A percentile compares a stretch with the other conserved stretches of the same genome.
These are phyloP conservation scores for Annona squamosa DNA, from an alignment of 164 flowering plant species.

Conservation along the genomic window DNA sequence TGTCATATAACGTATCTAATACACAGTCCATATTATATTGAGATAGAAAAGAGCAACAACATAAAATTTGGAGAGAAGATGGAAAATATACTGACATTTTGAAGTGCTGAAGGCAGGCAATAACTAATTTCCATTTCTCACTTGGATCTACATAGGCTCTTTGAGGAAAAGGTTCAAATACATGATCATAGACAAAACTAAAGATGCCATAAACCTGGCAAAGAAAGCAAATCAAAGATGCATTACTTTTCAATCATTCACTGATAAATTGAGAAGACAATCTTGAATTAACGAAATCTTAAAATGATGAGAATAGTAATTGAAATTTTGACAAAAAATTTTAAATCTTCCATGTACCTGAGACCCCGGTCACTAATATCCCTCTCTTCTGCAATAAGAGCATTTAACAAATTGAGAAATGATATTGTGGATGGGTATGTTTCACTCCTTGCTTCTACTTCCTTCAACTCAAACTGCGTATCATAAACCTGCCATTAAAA, in stretches of 20 bases:
- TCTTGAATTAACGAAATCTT: neutral
- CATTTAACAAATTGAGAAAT: slow-evolving; percentile 82
- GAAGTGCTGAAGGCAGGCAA: slow-evolving; percentile 91
- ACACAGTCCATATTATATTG: neutral
- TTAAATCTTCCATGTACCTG: slow-evolving; percentile 40
- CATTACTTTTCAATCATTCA: neutral
- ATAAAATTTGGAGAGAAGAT: neutral
- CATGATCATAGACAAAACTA: slow-evolving; percentile 87
- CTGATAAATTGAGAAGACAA: slow-evolving; percentile 5
- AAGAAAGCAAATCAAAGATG: slow-evolving; percentile 4
- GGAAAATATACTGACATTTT: slow-evolving; percentile 52
- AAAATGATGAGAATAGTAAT: neutral
- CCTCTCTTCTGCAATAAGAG: slow-evolving; percentile 75
- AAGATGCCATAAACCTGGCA: slow-evolving; percentile 83
- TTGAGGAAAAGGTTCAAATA: slow-evolving; percentile 91
- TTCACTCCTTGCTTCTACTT: slow-evolving; percentile 91
- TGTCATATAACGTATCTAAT: no score
- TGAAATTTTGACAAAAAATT: neutral
- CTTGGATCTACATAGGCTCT: slow-evolving; percentile 93
- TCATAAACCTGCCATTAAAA: slow-evolving; percentile 95
- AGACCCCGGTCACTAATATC: slow-evolving; percentile 91
- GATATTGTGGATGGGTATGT: slow-evolving; percentile 93
- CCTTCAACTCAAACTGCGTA: slow-evolving; percentile 93
- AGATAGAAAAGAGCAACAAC: neutral
- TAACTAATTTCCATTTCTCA: slow-evolving; percentile 94